A percentile compares a stretch with the other conserved stretches of the same genome.
phyloP scores from a whole-genome alignment of 352 stramenopile genomes.

The Phytophthora sp. region DNA sequence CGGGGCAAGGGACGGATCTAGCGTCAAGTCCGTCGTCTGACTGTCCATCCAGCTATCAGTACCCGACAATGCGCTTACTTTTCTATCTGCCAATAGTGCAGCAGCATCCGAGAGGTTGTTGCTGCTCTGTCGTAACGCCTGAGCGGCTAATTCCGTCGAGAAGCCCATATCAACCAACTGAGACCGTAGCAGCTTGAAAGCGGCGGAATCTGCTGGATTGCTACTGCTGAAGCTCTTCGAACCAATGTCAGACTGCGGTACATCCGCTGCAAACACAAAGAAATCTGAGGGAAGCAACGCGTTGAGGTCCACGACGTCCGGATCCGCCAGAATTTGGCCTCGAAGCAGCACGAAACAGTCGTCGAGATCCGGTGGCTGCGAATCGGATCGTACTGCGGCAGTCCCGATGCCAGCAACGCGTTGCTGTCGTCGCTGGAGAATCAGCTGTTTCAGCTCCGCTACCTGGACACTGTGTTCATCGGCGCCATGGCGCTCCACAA shows the following conservation, averaged over 20 bases:
- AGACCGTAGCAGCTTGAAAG: conserved; percentile 16
- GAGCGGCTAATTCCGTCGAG: conserved; percentile 25
- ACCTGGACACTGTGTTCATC: conserved; percentile 51
- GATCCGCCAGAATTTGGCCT: conserved; percentile 63
- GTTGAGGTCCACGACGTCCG: conserved; percentile 66
- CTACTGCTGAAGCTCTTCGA: conserved; percentile 6
- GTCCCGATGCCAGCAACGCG: conserved; percentile 5
- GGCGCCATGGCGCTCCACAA: conserved; percentile 48
- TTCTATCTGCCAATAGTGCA: conserved; percentile 42
- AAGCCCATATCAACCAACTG: conserved; percentile 81
- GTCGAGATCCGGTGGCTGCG: conserved; percentile 20
- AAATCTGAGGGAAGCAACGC: conserved; percentile 56
- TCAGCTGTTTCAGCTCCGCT: conserved; percentile 53
- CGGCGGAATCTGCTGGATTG: conserved; percentile 15
- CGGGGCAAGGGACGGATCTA: conserved; percentile 36
- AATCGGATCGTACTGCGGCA: background rate
- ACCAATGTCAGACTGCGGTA: background rate
- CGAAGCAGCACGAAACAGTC: conserved; percentile 56
- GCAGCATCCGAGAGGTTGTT: conserved; percentile 49
- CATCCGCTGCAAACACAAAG: conserved; percentile 67
- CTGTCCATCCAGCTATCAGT: background rate
- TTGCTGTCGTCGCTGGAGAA: conserved; percentile 43
- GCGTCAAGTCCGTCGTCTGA: conserved; percentile 1
- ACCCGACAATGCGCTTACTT: background rate
- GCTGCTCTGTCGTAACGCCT: conserved; percentile 35